Conservation (phyloP, 78 protist species). For the Dictyostelium intermedium region DNA sequence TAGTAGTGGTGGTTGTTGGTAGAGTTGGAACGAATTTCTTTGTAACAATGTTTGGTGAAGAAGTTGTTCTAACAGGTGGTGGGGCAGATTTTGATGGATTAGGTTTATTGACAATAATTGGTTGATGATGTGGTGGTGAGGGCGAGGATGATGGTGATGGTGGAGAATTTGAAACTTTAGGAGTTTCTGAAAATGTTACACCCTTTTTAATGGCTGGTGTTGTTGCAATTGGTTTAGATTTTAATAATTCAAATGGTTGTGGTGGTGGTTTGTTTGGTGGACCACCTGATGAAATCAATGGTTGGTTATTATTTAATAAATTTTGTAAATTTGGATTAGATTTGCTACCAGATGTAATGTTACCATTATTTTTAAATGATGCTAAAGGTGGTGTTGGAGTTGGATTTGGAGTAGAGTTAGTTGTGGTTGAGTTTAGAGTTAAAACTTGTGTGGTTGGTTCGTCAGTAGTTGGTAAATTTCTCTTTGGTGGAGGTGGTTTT, state of each 20-base stretch:
- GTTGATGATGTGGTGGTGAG: background rate
- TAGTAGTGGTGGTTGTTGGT: too few relatives aligned
- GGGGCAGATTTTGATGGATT: conserved; percentile 18
- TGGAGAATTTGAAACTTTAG: background rate
- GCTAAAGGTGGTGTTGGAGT: conserved; percentile 13
- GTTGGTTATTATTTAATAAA: background rate
- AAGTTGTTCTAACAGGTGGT: background rate
- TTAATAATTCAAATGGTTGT: background rate
- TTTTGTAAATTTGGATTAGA: background rate
- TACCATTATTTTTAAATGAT: conserved; percentile 2
- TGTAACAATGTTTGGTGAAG: background rate
- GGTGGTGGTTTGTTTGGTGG: conserved; percentile 38
- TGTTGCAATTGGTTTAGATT: background rate
- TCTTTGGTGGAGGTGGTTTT: background rate
- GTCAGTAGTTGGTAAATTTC: background rate
- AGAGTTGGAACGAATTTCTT: background rate
- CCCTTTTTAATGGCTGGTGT: background rate
- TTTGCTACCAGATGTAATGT: background rate
- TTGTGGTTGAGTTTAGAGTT: background rate
- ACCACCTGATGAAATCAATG: background rate
- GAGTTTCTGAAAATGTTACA: background rate
- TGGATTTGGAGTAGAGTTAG: background rate
- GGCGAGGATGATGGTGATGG: background rate
- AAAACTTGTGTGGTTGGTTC: background rate
- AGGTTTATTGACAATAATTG: background rate